Evolutionary conservation across 1,139 yeast species (phyloP).

Genomic region (Blastobotrys serpentis): DNA sequence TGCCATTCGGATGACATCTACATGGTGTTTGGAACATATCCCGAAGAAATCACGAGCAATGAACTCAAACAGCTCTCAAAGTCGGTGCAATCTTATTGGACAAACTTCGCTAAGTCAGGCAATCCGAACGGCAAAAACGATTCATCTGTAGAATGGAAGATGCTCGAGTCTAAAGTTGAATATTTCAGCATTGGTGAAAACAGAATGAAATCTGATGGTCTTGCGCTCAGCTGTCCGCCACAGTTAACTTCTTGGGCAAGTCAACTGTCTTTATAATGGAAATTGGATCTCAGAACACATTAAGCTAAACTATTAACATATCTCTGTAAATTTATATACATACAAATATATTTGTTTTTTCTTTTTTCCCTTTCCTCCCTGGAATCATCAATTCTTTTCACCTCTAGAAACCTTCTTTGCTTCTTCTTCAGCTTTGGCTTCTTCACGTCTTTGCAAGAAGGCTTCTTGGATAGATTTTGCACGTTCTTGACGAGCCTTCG

Average conservation of each 20-base stretch:
- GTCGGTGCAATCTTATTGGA: conserved; percentile 35
- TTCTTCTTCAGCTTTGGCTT: conserved; percentile 16
- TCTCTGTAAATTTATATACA: background rate
- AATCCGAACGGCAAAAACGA: conserved; percentile 23
- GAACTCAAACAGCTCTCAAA: conserved; percentile 24
- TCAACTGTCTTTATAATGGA: conserved; percentile 5
- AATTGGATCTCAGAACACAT: too few relatives aligned
- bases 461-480: conserved; percentile 27
- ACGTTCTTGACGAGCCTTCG: conserved; percentile 46
- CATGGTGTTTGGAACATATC: conserved; percentile 34
- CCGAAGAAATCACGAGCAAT: background rate
- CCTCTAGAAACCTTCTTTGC: conserved; percentile 10
- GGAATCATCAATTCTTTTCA: background rate
- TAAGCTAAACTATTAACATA: background rate
- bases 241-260: conserved; percentile 11
- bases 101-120: conserved; percentile 30
- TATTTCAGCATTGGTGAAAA: background rate
- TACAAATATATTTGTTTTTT: background rate
- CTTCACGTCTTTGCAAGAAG: conserved; percentile 18
- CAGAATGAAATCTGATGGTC: background rate
- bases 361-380: background rate
- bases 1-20: conserved; percentile 38
- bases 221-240: background rate
- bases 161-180: background rate
- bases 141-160: background rate